Evolutionary conservation across 1,284 basidiomycete genomes (phyloP).

Genomic region (Microbotryum intermedium): DNA sequence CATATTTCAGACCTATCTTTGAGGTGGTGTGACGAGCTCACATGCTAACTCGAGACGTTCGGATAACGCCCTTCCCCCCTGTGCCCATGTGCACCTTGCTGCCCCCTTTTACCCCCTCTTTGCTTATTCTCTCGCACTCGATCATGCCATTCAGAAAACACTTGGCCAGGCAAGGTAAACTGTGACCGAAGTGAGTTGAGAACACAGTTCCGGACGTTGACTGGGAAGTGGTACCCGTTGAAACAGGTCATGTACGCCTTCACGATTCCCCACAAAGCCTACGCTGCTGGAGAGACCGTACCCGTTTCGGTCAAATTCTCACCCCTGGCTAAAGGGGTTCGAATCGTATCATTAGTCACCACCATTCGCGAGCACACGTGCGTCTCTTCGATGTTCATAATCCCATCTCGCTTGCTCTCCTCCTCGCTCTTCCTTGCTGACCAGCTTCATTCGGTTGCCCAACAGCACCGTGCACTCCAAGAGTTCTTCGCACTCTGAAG

Average conservation of each 20-base stretch:
- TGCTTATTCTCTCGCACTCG: neutral
- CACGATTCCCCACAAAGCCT: conserved; percentile 73
- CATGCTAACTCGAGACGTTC: neutral
- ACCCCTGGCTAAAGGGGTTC: conserved; percentile 73
- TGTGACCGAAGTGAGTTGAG: conserved; percentile 42
- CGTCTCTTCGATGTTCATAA: neutral
- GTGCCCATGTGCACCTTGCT: no score
- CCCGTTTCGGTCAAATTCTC: conserved; percentile 76
- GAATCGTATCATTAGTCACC: conserved; percentile 58
- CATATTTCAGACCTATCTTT: neutral
- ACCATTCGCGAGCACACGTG: conserved; percentile 59
- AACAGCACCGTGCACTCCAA: conserved; percentile 52
- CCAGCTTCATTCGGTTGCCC: neutral
- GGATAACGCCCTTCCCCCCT: no score
- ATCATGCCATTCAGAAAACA: conserved; percentile 54
- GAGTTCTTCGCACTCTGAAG: conserved; percentile 55
- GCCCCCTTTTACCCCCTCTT: no score
- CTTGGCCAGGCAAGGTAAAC: conserved; percentile 92
- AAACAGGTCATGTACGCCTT: conserved; percentile 35
- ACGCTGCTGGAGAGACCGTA: conserved; percentile 75
- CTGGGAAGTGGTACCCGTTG: no score
- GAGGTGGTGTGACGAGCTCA: neutral
- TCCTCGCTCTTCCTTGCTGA: neutral
- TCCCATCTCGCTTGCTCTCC: neutral
- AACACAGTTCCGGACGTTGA: neutral